Evolutionary conservation across 768 basidiomycete genomes (phyloP), one percentile per base, ranked within the genome.

Genomic region (Baorangia bicolor): DNA sequence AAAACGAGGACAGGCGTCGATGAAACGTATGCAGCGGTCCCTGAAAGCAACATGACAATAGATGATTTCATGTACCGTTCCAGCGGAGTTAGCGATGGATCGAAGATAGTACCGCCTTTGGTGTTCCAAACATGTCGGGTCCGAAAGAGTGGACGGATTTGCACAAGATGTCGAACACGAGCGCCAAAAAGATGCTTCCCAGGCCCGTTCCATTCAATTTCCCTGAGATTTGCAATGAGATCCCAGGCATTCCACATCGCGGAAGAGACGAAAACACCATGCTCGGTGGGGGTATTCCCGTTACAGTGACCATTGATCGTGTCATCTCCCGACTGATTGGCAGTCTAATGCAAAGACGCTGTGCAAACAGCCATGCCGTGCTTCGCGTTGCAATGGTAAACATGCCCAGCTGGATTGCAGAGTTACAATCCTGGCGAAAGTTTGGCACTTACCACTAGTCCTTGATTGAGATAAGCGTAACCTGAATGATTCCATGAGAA

Each of bases 11-110:
- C 30, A 11, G n/a, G 2, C 3, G 40, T 20, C 73, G 49, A 90
- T 73, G 52, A 75, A 34, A 70, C 42, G 65, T 82, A 81, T 47
- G 85, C 65, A 34, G 70, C 52, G 53, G 78, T 56, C 20, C 84
- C 80, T 10, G 75, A 64, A 23, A 78, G 60, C 41, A 77, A 50
- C 38, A 80, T 74, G 35, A 85, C 69, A 35, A 74, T 30, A 25
- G 71, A 73, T 2, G 85, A 80, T 38, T 75, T 78, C 18, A 51
- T 46, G 63, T 74, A 78, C 27, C 72, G 70, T 49, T 56, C 47
- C 65, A 78, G 37, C 13, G 63, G 62, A 11, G 69, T 59, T 13
- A 75, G 57, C 43, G 68, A 66, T 10, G 72, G 52, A 50, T 73
- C 72, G 41, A 73, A 75, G 57, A 80, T 74, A 21, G 70, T 59